These are phyloP conservation scores for Amaranthus hypochondriacus DNA, from an alignment of 148 eudicot species.

Conservation along the genomic window DNA sequence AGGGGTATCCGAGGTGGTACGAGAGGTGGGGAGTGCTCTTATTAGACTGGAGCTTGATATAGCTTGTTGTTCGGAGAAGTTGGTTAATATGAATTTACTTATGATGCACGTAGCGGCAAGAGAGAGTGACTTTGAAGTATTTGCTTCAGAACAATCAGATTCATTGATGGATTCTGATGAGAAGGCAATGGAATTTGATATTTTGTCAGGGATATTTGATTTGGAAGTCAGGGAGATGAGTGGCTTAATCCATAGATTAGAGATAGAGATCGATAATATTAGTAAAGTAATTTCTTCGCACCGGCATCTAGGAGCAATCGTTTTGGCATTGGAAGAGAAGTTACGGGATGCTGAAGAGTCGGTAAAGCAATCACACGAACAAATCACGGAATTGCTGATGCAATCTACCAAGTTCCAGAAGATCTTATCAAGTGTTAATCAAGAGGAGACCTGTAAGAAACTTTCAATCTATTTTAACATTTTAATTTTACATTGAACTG, in stretches of 20 bases:
- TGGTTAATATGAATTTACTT: conserved; percentile 67
- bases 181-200: conserved; percentile 69
- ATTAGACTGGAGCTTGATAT: conserved; percentile 58
- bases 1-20: conserved; percentile 31
- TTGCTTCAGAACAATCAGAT: conserved; percentile 38
- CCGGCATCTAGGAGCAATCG: conserved; percentile 38
- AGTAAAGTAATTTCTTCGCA: conserved; percentile 39
- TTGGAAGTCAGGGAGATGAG: conserved; percentile 60
- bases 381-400: conserved; percentile 57
- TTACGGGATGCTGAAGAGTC: conserved; percentile 56
- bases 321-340: conserved; percentile 46
- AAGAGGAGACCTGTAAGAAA: conserved; percentile 47
- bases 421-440: conserved; percentile 34
- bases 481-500: neutral
- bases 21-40: conserved; percentile 38
- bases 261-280: conserved; percentile 41
- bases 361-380: conserved; percentile 62
- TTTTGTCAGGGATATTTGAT: conserved; percentile 66
- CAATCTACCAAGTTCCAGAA: conserved; percentile 65
- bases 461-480: neutral
- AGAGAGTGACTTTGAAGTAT: conserved; percentile 79
- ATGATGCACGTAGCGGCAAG: conserved; percentile 76
- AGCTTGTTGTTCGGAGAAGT: conserved; percentile 71
- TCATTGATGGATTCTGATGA: conserved; percentile 29
- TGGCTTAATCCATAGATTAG: conserved; percentile 39